A percentile compares a stretch with the other conserved stretches of the same genome.
Conservation (phyloP, 2,329 filamentous ascomycete genomes). For the Aspergillus amoenus region DNA sequence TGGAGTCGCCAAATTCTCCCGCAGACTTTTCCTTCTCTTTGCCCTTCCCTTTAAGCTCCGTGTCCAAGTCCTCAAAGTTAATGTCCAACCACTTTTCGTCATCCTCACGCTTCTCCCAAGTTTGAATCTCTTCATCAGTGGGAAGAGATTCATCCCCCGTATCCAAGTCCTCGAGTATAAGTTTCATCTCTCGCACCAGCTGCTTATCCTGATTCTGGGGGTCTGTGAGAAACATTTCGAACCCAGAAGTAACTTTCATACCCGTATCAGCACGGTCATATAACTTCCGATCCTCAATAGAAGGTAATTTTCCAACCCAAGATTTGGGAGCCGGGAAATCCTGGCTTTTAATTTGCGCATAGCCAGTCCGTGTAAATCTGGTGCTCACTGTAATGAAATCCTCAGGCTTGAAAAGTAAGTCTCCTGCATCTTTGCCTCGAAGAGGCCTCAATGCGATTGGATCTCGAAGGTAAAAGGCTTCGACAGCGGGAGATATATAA, state of each 20-base stretch:
- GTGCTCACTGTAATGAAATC: conserved; percentile 79
- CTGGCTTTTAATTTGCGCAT: conserved; percentile 86
- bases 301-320: conserved; percentile 49
- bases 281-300: conserved; percentile 45
- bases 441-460: conserved; percentile 71
- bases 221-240: conserved; percentile 79
- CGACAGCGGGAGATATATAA: conserved; percentile 77
- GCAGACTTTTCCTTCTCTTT: conserved; percentile 27
- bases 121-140: conserved; percentile 66
- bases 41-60: conserved; percentile 66
- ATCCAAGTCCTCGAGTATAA: conserved; percentile 73
- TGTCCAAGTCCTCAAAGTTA: conserved; percentile 83
- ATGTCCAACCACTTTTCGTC: conserved; percentile 92
- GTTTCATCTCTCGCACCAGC: conserved; percentile 69
- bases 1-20: conserved; percentile 47
- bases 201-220: conserved; percentile 67
- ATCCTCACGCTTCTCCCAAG: conserved; percentile 72
- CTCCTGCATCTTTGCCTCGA: conserved; percentile 53
- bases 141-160: conserved; percentile 72
- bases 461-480: conserved; percentile 90
- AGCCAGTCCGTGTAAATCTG: conserved; percentile 83
- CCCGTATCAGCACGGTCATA: conserved; percentile 62
- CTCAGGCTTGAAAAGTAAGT: conserved; percentile 67
- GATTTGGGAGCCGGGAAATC: conserved; percentile 67
- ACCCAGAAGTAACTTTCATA: conserved; percentile 87